Evolutionary conservation across 345 rosid species (phyloP).

Genomic region (Leavenworthia alabamica): DNA sequence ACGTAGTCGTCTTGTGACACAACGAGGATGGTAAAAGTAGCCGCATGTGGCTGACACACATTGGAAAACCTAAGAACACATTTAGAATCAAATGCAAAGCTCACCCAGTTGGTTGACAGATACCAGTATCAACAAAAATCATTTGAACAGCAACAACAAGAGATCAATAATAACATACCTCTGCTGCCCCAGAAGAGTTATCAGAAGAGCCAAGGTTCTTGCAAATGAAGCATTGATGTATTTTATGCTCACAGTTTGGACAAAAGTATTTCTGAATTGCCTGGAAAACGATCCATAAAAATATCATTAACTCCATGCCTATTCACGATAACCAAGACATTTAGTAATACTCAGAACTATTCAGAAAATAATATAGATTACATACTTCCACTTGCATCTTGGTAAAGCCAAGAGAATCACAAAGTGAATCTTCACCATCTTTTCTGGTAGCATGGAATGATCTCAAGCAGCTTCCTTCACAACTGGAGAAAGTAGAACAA

Average conservation of each 20-base stretch:
- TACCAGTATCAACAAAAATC: slow-evolving; percentile 12
- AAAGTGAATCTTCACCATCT: slow-evolving; percentile 52
- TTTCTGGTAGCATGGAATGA: slow-evolving; percentile 72
- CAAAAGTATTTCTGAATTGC: slow-evolving; percentile 52
- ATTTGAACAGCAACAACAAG: slow-evolving; percentile 2
- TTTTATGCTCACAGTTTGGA: slow-evolving; percentile 65
- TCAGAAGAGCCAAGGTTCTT: slow-evolving; percentile 75
- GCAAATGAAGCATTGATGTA: slow-evolving; percentile 81
- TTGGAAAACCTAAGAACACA: slow-evolving; percentile 53
- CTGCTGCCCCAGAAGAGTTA: slow-evolving; percentile 54
- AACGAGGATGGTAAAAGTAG: slow-evolving; percentile 74
- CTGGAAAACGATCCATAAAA: slow-evolving; percentile 36
- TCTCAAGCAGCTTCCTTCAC: slow-evolving; percentile 91
- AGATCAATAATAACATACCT: slow-evolving; percentile 44
- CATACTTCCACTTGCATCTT: slow-evolving; percentile 59
- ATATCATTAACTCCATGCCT: slow-evolving; percentile 9
- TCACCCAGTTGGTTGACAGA: not conserved
- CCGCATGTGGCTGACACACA: slow-evolving; percentile 91
- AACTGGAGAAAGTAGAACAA: slow-evolving; percentile 40
- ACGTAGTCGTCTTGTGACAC: slow-evolving; percentile 57
- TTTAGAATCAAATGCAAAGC: slow-evolving; percentile 1
- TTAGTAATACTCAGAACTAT: not conserved
- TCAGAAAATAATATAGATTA: slow-evolving; percentile 8
- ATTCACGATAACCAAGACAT: not conserved
- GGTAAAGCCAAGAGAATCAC: slow-evolving; percentile 64